phyloP scores from a whole-genome alignment of 2,329 filamentous ascomycete species.

The Penicillium freii region DNA sequence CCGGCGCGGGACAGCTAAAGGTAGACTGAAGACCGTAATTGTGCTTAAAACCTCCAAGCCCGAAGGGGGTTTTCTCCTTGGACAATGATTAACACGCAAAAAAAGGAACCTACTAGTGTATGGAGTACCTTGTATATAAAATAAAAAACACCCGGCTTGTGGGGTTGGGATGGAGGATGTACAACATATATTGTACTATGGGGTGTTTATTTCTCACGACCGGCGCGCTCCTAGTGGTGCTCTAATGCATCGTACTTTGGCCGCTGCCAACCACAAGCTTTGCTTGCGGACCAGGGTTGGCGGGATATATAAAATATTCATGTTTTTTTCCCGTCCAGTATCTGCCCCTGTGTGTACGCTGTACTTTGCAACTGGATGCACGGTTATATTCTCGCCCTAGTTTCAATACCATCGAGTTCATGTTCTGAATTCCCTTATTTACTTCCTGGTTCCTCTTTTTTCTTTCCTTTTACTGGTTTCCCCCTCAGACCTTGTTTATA shows the following conservation, averaged over 20 bases:
- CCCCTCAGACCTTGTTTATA: no score
- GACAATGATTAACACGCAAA: not conserved
- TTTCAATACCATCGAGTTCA: not conserved
- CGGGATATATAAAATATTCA: not conserved
- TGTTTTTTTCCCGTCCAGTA: not conserved
- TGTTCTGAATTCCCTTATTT: not conserved
- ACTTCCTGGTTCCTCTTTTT: not conserved
- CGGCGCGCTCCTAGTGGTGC: not conserved
- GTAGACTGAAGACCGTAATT: not conserved
- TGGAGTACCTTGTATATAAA: not conserved
- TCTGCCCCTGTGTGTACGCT: not conserved
- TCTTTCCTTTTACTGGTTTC: not conserved
- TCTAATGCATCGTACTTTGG: not conserved
- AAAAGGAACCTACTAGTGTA: not conserved
- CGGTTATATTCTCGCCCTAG: not conserved
- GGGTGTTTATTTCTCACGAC: not conserved
- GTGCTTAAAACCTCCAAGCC: not conserved
- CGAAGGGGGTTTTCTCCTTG: not conserved
- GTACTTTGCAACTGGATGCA: not conserved
- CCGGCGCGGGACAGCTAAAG: not conserved
- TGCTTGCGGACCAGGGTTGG: not conserved
- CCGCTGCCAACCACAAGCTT: not conserved
- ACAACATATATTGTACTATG: not conserved
- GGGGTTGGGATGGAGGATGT: not conserved
- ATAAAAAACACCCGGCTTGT: no score